phyloP scores from a whole-genome alignment of 306 rosid genomes.

The Potentilla sterilis region DNA sequence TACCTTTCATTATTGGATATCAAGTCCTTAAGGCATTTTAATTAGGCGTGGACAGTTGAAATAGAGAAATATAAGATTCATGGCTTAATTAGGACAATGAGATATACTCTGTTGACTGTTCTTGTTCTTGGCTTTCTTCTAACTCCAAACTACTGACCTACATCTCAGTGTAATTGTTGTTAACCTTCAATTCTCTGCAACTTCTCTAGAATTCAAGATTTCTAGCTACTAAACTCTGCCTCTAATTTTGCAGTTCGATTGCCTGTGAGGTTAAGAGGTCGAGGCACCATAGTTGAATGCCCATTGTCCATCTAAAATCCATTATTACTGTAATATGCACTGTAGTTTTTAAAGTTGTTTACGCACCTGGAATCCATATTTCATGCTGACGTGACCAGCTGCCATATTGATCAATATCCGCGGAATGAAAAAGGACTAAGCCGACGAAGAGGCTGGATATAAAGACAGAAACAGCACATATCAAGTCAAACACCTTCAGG shows the following conservation, averaged over 20 bases:
- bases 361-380: slow-evolving; percentile 86
- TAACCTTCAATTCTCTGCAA: too few relatives aligned
- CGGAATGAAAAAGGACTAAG: slow-evolving; percentile 96
- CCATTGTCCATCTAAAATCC: background rate
- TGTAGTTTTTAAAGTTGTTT: slow-evolving; percentile 14
- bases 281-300: slow-evolving; percentile 1
- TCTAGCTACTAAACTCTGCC: background rate
- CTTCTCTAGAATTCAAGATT: background rate
- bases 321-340: background rate
- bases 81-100: slow-evolving; percentile 23
- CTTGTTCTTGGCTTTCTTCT: slow-evolving; percentile 9
- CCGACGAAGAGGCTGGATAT: slow-evolving; percentile 74
- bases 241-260: background rate
- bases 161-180: background rate
- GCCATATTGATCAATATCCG: slow-evolving; percentile 96
- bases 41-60: slow-evolving; percentile 8
- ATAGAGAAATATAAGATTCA: background rate
- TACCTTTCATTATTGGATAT: slow-evolving; percentile 10
- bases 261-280: background rate
- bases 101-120: background rate
- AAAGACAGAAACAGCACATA: background rate
- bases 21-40: background rate
- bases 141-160: slow-evolving; percentile 1
- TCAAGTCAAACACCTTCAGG: slow-evolving; percentile 10
- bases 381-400: slow-evolving; percentile 97